A percentile compares a stretch with the other conserved stretches of the same genome.
Conservation (phyloP, 768 basidiomycete genomes). For the Tephrocybe sp. region DNA sequence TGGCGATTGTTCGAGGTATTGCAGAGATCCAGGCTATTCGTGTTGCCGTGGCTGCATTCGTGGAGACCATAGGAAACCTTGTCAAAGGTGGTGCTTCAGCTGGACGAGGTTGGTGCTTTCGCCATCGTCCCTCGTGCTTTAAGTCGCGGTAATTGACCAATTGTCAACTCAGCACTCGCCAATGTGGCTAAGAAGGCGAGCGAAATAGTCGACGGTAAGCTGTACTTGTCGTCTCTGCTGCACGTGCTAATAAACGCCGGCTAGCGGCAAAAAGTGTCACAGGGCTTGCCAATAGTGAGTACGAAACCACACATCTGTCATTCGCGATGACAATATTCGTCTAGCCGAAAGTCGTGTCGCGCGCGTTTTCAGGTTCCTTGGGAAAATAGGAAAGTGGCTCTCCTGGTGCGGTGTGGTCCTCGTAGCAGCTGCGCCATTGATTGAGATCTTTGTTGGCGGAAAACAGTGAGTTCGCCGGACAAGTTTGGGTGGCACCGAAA, state of each 20-base stretch:
- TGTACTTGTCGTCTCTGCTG: background rate
- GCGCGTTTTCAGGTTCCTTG: background rate
- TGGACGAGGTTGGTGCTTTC: background rate
- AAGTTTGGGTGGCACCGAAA: background rate
- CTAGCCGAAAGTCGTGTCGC: background rate
- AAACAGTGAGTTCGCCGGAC: background rate
- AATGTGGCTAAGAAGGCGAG: background rate
- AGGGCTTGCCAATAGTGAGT: conserved; percentile 1
- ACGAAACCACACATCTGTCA: too few relatives aligned
- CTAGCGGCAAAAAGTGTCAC: conserved; percentile 1
- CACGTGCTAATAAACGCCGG: background rate
- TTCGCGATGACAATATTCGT: background rate
- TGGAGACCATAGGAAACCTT: background rate
- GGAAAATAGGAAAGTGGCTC: conserved; percentile 1
- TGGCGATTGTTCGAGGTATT: background rate
- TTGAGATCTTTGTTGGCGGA: background rate
- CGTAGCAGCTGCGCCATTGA: background rate
- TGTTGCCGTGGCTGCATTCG: background rate
- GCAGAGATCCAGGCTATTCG: background rate
- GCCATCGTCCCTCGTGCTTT: background rate
- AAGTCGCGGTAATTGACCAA: background rate
- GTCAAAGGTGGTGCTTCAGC: conserved; percentile 2
- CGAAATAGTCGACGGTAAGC: background rate
- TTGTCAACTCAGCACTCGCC: background rate
- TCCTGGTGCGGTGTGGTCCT: conserved; percentile 1